Evolutionary conservation across 2,329 filamentous ascomycete species (phyloP).

Genomic region (Trichophyton verrucosum): DNA sequence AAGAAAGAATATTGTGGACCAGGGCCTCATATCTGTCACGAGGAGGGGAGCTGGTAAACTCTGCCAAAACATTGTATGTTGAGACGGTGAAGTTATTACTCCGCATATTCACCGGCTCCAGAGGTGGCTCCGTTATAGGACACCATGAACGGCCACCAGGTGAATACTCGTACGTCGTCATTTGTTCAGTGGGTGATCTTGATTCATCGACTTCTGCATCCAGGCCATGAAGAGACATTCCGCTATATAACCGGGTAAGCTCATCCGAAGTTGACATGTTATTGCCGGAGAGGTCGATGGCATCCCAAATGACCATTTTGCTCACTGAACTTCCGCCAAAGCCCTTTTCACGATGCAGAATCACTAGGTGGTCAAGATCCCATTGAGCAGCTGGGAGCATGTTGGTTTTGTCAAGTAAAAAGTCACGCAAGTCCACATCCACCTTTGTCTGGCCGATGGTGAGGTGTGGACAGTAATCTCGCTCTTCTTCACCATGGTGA

Average conservation of each 20-base stretch:
- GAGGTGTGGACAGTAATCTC: slow-evolving; percentile 40
- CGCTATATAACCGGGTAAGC: not conserved
- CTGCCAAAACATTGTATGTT: slow-evolving; percentile 35
- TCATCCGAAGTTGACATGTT: not conserved
- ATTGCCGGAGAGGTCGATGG: slow-evolving; percentile 22
- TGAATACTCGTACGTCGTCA: slow-evolving; percentile 23
- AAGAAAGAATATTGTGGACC: slow-evolving; percentile 23
- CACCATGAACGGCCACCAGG: slow-evolving; percentile 18
- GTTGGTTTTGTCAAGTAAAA: slow-evolving; percentile 41
- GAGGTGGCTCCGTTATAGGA: slow-evolving; percentile 5
- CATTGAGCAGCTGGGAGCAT: slow-evolving; percentile 40
- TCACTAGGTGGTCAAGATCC: slow-evolving; percentile 37
- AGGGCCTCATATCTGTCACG: slow-evolving; percentile 28
- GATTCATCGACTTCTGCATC: not conserved
- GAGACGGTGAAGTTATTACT: slow-evolving; percentile 21
- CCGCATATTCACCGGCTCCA: slow-evolving; percentile 4
- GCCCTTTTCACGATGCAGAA: slow-evolving; percentile 41
- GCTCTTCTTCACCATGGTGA: slow-evolving; percentile 12
- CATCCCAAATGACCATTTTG: slow-evolving; percentile 48
- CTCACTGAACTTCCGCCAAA: slow-evolving; percentile 19
- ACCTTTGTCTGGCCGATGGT: slow-evolving; percentile 49
- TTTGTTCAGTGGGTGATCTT: not conserved
- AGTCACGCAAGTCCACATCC: slow-evolving; percentile 36
- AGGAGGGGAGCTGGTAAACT: slow-evolving; percentile 27
- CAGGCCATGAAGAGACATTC: not conserved